Evolutionary conservation across 2,329 filamentous ascomycete species (phyloP).

Genomic region (Pseudogymnoascus sp.): DNA sequence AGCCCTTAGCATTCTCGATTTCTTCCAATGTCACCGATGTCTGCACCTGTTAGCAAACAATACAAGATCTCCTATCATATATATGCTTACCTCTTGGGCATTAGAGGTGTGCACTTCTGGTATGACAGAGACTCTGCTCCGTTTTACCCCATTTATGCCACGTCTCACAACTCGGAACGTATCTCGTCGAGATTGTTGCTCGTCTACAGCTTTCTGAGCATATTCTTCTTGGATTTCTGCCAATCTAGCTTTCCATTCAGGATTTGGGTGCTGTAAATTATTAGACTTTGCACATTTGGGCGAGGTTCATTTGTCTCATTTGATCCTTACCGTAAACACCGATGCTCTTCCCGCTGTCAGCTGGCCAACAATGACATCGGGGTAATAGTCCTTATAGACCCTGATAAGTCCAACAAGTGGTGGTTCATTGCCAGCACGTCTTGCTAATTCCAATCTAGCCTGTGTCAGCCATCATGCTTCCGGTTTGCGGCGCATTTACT

Average conservation of each 20-base stretch:
- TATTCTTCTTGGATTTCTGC: constrained; percentile 57
- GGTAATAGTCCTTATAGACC: constrained; percentile 87
- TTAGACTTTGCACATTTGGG: constrained; percentile 17
- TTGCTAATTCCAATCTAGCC: constrained; percentile 45
- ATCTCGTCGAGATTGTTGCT: constrained; percentile 34
- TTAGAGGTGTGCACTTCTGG: constrained; percentile 68
- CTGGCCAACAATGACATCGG: constrained; percentile 75
- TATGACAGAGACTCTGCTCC: constrained; percentile 44
- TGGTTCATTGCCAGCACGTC: constrained; percentile 63
- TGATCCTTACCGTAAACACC: constrained; percentile 47
- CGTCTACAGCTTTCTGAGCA: constrained; percentile 39
- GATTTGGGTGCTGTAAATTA: constrained; percentile 57
- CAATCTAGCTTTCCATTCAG: constrained; percentile 63
- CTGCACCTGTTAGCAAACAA: constrained; percentile 34
- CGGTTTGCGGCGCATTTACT: constrained; percentile 23
- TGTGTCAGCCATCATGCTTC: not conserved
- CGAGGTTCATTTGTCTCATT: not conserved
- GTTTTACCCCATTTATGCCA: constrained; percentile 36
- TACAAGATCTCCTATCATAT: not conserved
- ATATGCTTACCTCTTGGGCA: constrained; percentile 51
- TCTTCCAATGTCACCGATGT: constrained; percentile 65
- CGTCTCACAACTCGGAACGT: constrained; percentile 58
- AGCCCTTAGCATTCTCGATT: constrained; percentile 60
- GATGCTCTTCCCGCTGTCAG: constrained; percentile 52
- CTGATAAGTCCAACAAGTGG: constrained; percentile 65